Evolutionary conservation across 2,329 filamentous ascomycete genomes (phyloP).

Genomic region (Scortechinia acanthostroma): DNA sequence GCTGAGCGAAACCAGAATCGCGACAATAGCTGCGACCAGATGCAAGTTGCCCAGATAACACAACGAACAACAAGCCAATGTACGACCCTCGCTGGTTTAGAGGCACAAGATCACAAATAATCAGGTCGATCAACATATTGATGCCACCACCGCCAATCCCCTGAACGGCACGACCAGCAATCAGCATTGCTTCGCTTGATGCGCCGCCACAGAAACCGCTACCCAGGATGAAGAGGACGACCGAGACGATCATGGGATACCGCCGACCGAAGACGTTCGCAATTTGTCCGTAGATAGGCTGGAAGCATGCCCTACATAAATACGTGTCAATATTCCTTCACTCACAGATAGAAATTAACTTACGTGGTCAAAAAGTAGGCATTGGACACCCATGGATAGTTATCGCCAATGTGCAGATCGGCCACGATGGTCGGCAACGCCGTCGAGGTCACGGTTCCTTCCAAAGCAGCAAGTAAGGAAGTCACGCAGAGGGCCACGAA

Average conservation of each 20-base stretch:
- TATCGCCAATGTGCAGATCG: constrained; percentile 10
- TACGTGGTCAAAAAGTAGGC: constrained; percentile 21
- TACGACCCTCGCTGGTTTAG: constrained; percentile 34
- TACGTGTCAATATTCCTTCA: too few relatives aligned
- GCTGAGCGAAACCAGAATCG: constrained; percentile 25
- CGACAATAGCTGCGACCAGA: too few relatives aligned
- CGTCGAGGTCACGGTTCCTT: constrained; percentile 15
- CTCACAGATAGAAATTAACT: too few relatives aligned
- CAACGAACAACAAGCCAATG: constrained; percentile 22
- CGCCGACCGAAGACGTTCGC: constrained; percentile 43
- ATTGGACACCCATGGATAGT: constrained; percentile 17
- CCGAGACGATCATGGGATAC: constrained; percentile 25
- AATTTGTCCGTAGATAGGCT: constrained; percentile 40
- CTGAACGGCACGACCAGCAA: constrained; percentile 38
- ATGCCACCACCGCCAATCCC: constrained; percentile 39
- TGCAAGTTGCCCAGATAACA: constrained; percentile 22
- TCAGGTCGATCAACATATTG: constrained; percentile 32
- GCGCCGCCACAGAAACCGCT: constrained; percentile 42
- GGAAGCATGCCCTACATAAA: too few relatives aligned
- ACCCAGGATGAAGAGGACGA: constrained; percentile 39
- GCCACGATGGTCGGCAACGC: constrained; percentile 13
- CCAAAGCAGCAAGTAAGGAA: too few relatives aligned
- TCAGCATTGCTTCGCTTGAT: constrained; percentile 31
- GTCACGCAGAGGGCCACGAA: too few relatives aligned
- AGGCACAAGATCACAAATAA: constrained; percentile 40